Evolutionary conservation across 495 filamentous ascomycete species (phyloP).

Genomic region (Penicillium nucicola): DNA sequence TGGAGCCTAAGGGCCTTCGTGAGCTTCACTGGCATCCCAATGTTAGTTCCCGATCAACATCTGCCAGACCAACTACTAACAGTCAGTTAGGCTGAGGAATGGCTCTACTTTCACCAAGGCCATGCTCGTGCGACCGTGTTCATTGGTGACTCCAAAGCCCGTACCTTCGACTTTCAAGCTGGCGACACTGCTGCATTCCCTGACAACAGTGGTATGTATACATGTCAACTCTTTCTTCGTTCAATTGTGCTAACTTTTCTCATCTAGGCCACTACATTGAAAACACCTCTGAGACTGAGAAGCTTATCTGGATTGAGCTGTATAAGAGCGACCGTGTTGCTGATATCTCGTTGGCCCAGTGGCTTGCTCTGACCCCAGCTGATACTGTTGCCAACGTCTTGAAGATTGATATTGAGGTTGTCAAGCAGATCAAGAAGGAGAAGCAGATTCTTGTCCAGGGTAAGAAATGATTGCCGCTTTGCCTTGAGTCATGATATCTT

Average conservation of each 20-base stretch:
- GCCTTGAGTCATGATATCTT: not conserved
- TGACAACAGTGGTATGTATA: slow-evolving; percentile 52
- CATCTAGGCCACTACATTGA: slow-evolving; percentile 59
- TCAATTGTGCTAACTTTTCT: slow-evolving; percentile 1
- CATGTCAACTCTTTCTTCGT: not conserved
- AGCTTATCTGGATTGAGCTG: slow-evolving; percentile 63
- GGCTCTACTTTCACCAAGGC: slow-evolving; percentile 64
- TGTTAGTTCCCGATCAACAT: slow-evolving; percentile 29
- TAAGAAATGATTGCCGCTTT: slow-evolving; percentile 4
- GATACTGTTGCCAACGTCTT: slow-evolving; percentile 57
- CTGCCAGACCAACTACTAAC: not conserved
- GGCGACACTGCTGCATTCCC: slow-evolving; percentile 66
- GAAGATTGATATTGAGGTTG: slow-evolving; percentile 55
- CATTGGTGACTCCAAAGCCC: slow-evolving; percentile 52
- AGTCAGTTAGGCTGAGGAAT: slow-evolving; percentile 53
- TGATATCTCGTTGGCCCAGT: slow-evolving; percentile 61
- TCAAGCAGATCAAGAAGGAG: slow-evolving; percentile 58
- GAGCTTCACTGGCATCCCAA: slow-evolving; percentile 72
- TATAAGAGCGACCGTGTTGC: slow-evolving; percentile 62
- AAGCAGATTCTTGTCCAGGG: slow-evolving; percentile 52
- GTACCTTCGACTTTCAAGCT: slow-evolving; percentile 62
- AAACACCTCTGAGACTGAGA: slow-evolving; percentile 58
- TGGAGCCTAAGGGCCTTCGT: slow-evolving; percentile 57
- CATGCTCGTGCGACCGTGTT: slow-evolving; percentile 59
- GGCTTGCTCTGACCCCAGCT: slow-evolving; percentile 60